Conservation (phyloP, 129 eudicot species). For the Apium graveolens region DNA sequence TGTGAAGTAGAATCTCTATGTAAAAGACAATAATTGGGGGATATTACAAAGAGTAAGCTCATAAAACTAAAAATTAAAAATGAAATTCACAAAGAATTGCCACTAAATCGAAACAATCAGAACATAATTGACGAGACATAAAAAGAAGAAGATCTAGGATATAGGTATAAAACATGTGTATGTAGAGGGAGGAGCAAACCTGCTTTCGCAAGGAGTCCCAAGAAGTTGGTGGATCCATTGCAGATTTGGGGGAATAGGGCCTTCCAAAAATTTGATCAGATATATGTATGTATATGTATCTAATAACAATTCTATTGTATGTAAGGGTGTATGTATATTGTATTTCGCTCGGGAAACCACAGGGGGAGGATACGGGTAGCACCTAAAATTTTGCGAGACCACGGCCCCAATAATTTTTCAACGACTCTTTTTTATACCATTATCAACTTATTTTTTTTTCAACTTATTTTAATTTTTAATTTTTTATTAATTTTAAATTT, state of each 20-base stretch:
- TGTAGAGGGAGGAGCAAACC: slow-evolving; percentile 20
- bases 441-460: no score
- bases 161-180: neutral
- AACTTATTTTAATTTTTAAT: no score
- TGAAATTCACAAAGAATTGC: neutral
- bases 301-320: neutral
- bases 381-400: no score
- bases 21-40: neutral
- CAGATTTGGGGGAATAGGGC: neutral
- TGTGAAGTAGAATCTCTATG: neutral
- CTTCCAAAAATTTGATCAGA: neutral
- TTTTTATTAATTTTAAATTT: no score
- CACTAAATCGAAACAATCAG: neutral
- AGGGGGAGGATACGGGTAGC: no score
- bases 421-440: no score
- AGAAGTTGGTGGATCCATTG: slow-evolving; percentile 60
- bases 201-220: slow-evolving; percentile 84
- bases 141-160: no score
- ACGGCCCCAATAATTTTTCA: no score
- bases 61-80: neutral
- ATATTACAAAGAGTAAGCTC: neutral
- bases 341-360: neutral
- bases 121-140: neutral
- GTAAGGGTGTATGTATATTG: neutral
- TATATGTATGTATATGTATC: no score